Evolutionary conservation across 2,329 filamentous ascomycete species (phyloP), one percentile per base, ranked within the genome.

Genomic region (Gliomastix tumulicola): DNA sequence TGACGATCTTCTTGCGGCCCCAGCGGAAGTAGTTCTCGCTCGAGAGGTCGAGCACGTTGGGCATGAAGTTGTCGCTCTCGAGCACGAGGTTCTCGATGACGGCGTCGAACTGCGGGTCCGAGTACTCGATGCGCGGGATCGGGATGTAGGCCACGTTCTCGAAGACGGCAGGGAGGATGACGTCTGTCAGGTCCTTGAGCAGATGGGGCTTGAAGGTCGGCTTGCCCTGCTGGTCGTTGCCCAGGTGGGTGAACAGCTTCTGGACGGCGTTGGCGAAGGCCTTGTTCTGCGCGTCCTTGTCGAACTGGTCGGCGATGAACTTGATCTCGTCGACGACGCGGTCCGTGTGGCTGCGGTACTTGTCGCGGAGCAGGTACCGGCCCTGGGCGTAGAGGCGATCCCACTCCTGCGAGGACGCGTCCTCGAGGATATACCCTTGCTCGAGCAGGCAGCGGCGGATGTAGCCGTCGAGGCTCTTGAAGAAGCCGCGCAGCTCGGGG

Each of bases 21-120:
- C 85, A 95, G 48, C 86, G 82, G 76, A 89, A 88, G 68, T 92
- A 94, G 68, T 97, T 92, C 66, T 97, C 89, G 55, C 80, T 92
- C 41, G 81, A 77, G 43, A 97, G 74, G 60, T 98, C 90, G 27
- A 94, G 62, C 6, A 90, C 74, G 50, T 98, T 98, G 44, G 92
- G 92, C 65, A 89, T 88, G 49, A 98, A 80, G 65, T 98, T 98
- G 69, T 97, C 89, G 46, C 87, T 89, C 66, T 98, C 92, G 36
- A 98, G 76, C 32, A 96, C 84, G 10, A 98, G 69, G 60, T 98
- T 98, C 68, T 98, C 92, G 31, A 98, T 76, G 34, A 97, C 76
- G 34, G 83, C 83, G 60, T 98, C 92, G 35, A 94, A 71, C 70
- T 82, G 79, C 3, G 76, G 72, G 49, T 97, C 92, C 2, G 79